Conservation (phyloP, 2,329 filamentous ascomycete genomes). For the Onygenales sp. region DNA sequence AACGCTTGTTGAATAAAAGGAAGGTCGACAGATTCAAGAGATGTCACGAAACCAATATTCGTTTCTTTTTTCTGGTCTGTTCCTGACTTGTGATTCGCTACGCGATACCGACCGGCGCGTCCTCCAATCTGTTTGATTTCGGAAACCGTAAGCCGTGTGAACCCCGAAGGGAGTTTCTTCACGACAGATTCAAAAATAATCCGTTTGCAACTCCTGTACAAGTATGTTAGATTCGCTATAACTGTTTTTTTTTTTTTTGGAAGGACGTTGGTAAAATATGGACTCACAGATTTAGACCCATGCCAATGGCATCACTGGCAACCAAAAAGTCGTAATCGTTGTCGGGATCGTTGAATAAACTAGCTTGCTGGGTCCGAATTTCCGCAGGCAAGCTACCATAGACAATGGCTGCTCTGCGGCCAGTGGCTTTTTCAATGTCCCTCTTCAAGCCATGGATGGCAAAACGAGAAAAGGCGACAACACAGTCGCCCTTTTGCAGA, state of each 20-base stretch:
- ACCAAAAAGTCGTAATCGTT: slow-evolving; percentile 94
- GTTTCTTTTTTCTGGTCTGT: slow-evolving; percentile 12
- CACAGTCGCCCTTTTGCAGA: slow-evolving; percentile 78
- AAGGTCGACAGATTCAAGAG: slow-evolving; percentile 63
- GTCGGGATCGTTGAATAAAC: slow-evolving; percentile 85
- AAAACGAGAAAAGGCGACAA: slow-evolving; percentile 78
- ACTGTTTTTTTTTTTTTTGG: background rate
- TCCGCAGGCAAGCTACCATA: slow-evolving; percentile 90
- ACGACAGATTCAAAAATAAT: slow-evolving; percentile 72
- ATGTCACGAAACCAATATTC: slow-evolving; percentile 65
- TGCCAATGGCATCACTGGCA: slow-evolving; percentile 91
- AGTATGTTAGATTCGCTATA: background rate
- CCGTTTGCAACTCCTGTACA: slow-evolving; percentile 61
- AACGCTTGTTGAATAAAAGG: slow-evolving; percentile 54
- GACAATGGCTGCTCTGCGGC: slow-evolving; percentile 77
- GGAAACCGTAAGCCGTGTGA: slow-evolving; percentile 54
- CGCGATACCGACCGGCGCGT: slow-evolving; percentile 76
- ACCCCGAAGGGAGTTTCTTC: slow-evolving; percentile 58
- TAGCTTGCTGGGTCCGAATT: slow-evolving; percentile 81
- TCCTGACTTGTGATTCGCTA: slow-evolving; percentile 48
- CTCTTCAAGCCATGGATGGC: slow-evolving; percentile 71
- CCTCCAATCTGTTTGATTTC: slow-evolving; percentile 94
- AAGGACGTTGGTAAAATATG: background rate
- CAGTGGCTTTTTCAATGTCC: slow-evolving; percentile 65
- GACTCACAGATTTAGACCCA: slow-evolving; percentile 82